These are phyloP conservation scores for Ascochyta rabiei DNA, from an alignment of 2,329 filamentous ascomycete species.

Conservation along the genomic window DNA sequence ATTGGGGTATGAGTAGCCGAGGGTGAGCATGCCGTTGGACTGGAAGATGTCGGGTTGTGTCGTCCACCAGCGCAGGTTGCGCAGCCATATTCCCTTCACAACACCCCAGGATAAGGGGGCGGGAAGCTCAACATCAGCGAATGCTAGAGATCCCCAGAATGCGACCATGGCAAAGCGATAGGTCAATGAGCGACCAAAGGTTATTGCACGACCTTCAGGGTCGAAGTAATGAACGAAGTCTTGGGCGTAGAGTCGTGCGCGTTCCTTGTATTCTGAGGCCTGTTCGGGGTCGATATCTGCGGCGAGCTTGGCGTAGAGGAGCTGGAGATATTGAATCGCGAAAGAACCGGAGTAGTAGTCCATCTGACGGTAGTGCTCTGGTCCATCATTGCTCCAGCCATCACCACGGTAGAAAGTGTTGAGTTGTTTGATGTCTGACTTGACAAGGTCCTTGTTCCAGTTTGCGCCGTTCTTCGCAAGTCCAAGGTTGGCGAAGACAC, in stretches of 20 bases:
- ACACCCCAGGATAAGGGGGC: constrained; percentile 77
- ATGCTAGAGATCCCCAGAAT: constrained; percentile 80
- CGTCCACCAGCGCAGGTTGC: constrained; percentile 81
- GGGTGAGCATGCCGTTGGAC: constrained; percentile 73
- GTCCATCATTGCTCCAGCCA: constrained; percentile 83
- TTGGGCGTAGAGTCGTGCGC: constrained; percentile 69
- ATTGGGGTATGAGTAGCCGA: constrained; percentile 80
- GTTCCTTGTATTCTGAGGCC: constrained; percentile 70
- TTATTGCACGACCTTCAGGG: constrained; percentile 71
- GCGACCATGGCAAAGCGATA: constrained; percentile 88
- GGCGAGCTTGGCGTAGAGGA: constrained; percentile 76
- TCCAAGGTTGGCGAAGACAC: constrained; percentile 81
- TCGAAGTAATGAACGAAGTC: constrained; percentile 81
- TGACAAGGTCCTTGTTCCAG: constrained; percentile 71
- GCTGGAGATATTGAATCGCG: constrained; percentile 79
- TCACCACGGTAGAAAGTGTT: constrained; percentile 82
- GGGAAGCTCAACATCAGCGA: constrained; percentile 75
- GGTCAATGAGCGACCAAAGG: constrained; percentile 77
- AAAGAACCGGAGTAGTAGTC: constrained; percentile 86
- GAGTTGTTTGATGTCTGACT: constrained; percentile 77
- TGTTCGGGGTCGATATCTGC: constrained; percentile 68
- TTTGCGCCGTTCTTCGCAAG: constrained; percentile 75
- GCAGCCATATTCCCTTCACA: constrained; percentile 75
- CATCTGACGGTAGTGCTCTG: constrained; percentile 80
- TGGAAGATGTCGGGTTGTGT: constrained; percentile 77